phyloP scores from a whole-genome alignment of 768 basidiomycete species.

The Lactarius sp. region DNA sequence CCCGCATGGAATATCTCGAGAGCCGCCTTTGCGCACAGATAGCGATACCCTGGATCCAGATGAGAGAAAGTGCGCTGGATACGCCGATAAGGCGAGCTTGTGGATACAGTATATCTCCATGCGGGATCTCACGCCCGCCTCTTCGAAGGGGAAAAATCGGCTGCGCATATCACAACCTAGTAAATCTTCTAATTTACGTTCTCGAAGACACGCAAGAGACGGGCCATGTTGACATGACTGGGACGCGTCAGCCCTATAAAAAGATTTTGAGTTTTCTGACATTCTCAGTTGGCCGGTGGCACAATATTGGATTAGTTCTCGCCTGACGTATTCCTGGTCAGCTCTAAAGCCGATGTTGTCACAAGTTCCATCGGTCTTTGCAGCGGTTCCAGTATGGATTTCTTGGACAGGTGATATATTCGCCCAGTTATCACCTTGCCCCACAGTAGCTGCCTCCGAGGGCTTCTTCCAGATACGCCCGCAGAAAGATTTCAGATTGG shows the following conservation, averaged over 20 bases:
- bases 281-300: slow-evolving; percentile 5
- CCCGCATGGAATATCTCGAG: background rate
- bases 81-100: slow-evolving; percentile 29
- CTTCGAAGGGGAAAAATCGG: slow-evolving; percentile 56
- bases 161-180: slow-evolving; percentile 72
- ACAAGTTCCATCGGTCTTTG: slow-evolving; percentile 64
- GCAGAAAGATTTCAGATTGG: slow-evolving; percentile 67
- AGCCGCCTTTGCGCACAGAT: slow-evolving; percentile 7
- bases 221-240: slow-evolving; percentile 52
- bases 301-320: slow-evolving; percentile 82
- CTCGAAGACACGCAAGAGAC: slow-evolving; percentile 78
- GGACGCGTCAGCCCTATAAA: slow-evolving; percentile 41
- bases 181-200: slow-evolving; percentile 55
- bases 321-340: slow-evolving; percentile 70
- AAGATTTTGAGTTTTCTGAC: slow-evolving; percentile 11
- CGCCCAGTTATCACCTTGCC: slow-evolving; percentile 10
- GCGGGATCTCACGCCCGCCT: background rate
- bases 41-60: slow-evolving; percentile 25
- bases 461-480: slow-evolving; percentile 73
- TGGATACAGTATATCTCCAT: background rate
- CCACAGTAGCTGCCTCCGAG: slow-evolving; percentile 51
- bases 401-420: slow-evolving; percentile 30
- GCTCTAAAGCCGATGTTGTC: slow-evolving; percentile 66
- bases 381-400: slow-evolving; percentile 50
- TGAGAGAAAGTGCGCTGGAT: slow-evolving; percentile 32